These are phyloP conservation scores for Pythium rhizo-oryzae DNA, from an alignment of 352 stramenopile species.

Conservation along the genomic window DNA sequence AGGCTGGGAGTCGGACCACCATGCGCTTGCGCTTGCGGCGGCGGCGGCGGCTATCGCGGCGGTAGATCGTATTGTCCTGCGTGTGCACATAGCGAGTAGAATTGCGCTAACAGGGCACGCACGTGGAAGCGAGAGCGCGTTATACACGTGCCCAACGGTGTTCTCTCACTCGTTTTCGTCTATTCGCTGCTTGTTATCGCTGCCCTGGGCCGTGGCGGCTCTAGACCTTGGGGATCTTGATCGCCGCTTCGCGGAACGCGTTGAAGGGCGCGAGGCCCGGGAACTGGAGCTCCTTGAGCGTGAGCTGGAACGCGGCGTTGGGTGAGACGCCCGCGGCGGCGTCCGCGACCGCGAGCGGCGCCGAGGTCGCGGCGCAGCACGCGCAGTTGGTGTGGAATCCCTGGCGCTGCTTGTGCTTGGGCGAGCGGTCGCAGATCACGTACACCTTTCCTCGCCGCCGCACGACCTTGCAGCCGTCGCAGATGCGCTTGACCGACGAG, in stretches of 20 bases:
- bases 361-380: slow-evolving; percentile 32
- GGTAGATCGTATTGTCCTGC: too few relatives aligned
- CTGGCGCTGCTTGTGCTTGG: slow-evolving; percentile 94
- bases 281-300: slow-evolving; percentile 95
- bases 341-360: slow-evolving; percentile 29
- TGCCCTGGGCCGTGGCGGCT: not conserved
- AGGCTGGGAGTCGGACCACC: too few relatives aligned
- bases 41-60: too few relatives aligned
- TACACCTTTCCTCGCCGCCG: slow-evolving; percentile 86
- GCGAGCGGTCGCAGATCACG: slow-evolving; percentile 91
- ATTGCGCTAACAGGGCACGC: too few relatives aligned
- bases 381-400: slow-evolving; percentile 86
- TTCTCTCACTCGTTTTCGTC: not conserved
- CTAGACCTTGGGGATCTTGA: slow-evolving; percentile 76
- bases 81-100: too few relatives aligned
- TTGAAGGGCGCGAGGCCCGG: slow-evolving; percentile 75
- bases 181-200: slow-evolving; percentile 1
- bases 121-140: too few relatives aligned
- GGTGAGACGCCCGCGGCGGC: slow-evolving; percentile 57
- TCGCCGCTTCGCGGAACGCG: slow-evolving; percentile 72
- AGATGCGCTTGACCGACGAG: slow-evolving; percentile 91
- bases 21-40: too few relatives aligned
- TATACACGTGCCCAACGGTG: too few relatives aligned
- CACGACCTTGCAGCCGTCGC: slow-evolving; percentile 92
- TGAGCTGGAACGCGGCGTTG: slow-evolving; percentile 92